phyloP scores from a whole-genome alignment of 73 alveolate species.

The Blepharisma stoltei region DNA sequence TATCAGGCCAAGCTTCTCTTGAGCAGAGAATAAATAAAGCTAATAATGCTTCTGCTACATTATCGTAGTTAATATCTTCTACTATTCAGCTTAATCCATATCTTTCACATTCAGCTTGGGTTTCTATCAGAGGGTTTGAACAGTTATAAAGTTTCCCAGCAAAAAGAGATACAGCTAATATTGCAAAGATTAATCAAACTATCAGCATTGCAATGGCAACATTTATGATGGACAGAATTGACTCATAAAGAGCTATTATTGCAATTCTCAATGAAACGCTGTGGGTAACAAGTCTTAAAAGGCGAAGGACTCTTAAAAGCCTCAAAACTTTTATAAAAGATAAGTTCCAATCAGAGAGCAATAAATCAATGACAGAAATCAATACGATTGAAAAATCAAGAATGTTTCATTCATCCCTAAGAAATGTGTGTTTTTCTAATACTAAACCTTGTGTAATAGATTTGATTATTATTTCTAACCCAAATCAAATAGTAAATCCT shows the following conservation, averaged over 20 bases:
- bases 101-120: slow-evolving; percentile 16
- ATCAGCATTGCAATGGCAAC: slow-evolving; percentile 80
- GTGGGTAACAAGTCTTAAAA: slow-evolving; percentile 81
- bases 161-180: slow-evolving; percentile 82
- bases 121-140: slow-evolving; percentile 15
- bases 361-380: slow-evolving; percentile 65
- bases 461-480: not conserved
- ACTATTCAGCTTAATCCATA: slow-evolving; percentile 36
- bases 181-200: slow-evolving; percentile 91
- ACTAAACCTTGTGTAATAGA: slow-evolving; percentile 45
- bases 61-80: slow-evolving; percentile 60
- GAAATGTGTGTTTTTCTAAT: slow-evolving; percentile 12
- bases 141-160: slow-evolving; percentile 74
- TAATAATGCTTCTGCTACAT: slow-evolving; percentile 78
- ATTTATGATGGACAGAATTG: slow-evolving; percentile 78
- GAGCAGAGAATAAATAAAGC: slow-evolving; percentile 85
- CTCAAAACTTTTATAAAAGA: slow-evolving; percentile 78
- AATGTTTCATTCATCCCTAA: slow-evolving; percentile 48
- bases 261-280: slow-evolving; percentile 82
- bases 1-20: slow-evolving; percentile 93
- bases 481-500: slow-evolving; percentile 56
- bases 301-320: slow-evolving; percentile 84
- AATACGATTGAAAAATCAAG: slow-evolving; percentile 37
- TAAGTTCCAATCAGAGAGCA: slow-evolving; percentile 52
- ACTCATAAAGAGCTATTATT: slow-evolving; percentile 81